A percentile compares a stretch with the other conserved stretches of the same genome.
Evolutionary conservation across 176 grass and related monocot species (phyloP).

Genomic region (Oryza glumipatula): DNA sequence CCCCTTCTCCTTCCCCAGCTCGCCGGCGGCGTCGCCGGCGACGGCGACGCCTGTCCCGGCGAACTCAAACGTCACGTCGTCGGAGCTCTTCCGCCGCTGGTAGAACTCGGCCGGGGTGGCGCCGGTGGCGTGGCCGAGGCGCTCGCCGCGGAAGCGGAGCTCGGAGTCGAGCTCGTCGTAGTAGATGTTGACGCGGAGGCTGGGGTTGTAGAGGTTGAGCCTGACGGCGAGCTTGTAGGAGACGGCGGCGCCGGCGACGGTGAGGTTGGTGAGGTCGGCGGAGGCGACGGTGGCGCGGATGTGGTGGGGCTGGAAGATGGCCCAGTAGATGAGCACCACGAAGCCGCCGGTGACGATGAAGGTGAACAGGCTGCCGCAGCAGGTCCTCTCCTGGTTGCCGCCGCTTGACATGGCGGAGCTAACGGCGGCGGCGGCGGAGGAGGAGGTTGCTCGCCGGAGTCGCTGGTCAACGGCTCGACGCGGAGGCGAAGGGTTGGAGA

Average conservation of each 20-base stretch:
- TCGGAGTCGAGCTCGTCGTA: slow-evolving; percentile 56
- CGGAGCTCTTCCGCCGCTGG: slow-evolving; percentile 40
- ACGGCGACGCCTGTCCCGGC: slow-evolving; percentile 27
- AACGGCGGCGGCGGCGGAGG: too few species aligned
- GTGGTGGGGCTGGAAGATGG: slow-evolving; percentile 59
- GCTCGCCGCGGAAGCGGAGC: slow-evolving; percentile 42
- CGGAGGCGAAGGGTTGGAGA: background rate
- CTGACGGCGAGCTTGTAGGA: slow-evolving; percentile 51
- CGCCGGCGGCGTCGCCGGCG: background rate
- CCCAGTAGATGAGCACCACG: slow-evolving; percentile 50
- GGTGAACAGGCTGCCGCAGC: background rate
- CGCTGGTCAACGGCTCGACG: background rate
- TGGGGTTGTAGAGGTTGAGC: slow-evolving; percentile 61
- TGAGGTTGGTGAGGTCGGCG: slow-evolving; percentile 55
- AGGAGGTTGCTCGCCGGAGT: background rate
- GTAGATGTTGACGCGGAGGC: slow-evolving; percentile 62
- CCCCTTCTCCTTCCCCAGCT: slow-evolving; percentile 29
- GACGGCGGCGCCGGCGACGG: slow-evolving; percentile 36
- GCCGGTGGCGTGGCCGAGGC: slow-evolving; percentile 37
- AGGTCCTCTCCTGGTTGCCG: background rate
- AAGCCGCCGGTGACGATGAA: background rate
- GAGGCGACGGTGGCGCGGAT: slow-evolving; percentile 51
- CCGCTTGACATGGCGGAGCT: background rate
- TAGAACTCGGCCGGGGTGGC: slow-evolving; percentile 45
- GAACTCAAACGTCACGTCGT: slow-evolving; percentile 42